Percentiles rank a stretch among this genome's conserved stretches.
phyloP scores from a whole-genome alignment of 495 filamentous ascomycete genomes.

The Pyrenula aspistea region DNA sequence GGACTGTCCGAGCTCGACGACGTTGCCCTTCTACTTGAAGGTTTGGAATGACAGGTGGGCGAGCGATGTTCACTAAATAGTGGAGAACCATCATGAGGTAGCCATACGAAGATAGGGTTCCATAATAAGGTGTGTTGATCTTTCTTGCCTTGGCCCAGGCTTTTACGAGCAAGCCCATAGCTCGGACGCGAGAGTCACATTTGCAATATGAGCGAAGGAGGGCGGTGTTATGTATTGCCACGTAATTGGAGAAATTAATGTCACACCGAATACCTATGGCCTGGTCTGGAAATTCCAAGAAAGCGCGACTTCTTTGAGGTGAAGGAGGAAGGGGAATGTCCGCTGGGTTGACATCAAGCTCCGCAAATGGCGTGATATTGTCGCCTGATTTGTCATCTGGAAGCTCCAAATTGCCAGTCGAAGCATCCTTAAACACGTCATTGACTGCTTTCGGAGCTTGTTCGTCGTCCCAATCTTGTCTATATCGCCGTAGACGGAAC shows the following conservation, averaged over 20 bases:
- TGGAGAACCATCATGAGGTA: slow-evolving; percentile 93
- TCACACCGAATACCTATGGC: slow-evolving; percentile 68
- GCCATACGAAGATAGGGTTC: slow-evolving; percentile 74
- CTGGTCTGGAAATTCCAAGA: slow-evolving; percentile 57
- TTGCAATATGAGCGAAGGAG: slow-evolving; percentile 66
- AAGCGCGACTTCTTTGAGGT: slow-evolving; percentile 13
- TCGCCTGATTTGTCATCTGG: neutral
- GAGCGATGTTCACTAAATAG: slow-evolving; percentile 66
- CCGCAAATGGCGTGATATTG: neutral
- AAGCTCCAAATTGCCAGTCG: neutral
- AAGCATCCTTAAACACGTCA: neutral
- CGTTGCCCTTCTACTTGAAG: slow-evolving; percentile 39
- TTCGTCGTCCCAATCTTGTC: slow-evolving; percentile 46
- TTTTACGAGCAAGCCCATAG: slow-evolving; percentile 74
- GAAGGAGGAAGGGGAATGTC: slow-evolving; percentile 25
- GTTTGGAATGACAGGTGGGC: slow-evolving; percentile 70
- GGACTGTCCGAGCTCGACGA: slow-evolving; percentile 14
- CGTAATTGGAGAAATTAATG: slow-evolving; percentile 71
- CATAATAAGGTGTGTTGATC: slow-evolving; percentile 73
- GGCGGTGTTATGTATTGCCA: slow-evolving; percentile 67
- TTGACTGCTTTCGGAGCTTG: neutral
- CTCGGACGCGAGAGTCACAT: slow-evolving; percentile 57
- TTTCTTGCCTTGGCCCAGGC: slow-evolving; percentile 67
- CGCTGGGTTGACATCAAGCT: slow-evolving; percentile 31
- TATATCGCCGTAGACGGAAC: slow-evolving; percentile 36